Conservation (phyloP, 2,329 filamentous ascomycete species). For the Fusarium sp. region DNA sequence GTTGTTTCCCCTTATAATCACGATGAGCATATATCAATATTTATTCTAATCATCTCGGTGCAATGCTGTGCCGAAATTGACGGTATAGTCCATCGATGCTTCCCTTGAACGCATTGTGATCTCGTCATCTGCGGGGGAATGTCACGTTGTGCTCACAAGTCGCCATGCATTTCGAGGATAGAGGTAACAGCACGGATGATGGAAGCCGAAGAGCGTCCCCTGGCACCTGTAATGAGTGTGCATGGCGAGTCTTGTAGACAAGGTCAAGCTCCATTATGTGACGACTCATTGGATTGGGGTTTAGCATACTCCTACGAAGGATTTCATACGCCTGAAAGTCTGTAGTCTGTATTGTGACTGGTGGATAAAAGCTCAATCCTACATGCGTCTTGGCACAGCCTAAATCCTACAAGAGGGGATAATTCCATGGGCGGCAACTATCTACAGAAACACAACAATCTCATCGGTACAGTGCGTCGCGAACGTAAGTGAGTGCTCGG, state of each 20-base stretch:
- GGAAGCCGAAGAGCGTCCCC: neutral
- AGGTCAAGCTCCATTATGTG: too few species aligned
- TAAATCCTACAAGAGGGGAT: neutral
- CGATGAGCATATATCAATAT: neutral
- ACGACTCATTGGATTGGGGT: neutral
- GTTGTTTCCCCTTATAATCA: too few species aligned
- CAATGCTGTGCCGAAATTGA: neutral
- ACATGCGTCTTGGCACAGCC: neutral
- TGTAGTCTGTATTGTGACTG: neutral
- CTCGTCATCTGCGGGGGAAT: neutral
- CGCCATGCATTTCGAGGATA: neutral
- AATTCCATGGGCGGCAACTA: neutral
- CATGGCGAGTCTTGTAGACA: neutral
- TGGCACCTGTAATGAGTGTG: too few species aligned
- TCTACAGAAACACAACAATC: too few species aligned
- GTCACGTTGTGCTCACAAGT: neutral
- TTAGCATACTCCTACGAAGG: neutral
- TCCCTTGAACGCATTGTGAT: rapidly evolving
- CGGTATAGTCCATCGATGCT: rapidly evolving
- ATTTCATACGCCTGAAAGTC: neutral
- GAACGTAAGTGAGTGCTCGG: neutral
- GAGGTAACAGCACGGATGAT: neutral
- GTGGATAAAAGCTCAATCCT: neutral
- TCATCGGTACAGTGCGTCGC: neutral
- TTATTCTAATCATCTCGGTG: neutral